Conservation (phyloP, 2,329 filamentous ascomycete genomes). For the Trichoderma lentiforme region DNA sequence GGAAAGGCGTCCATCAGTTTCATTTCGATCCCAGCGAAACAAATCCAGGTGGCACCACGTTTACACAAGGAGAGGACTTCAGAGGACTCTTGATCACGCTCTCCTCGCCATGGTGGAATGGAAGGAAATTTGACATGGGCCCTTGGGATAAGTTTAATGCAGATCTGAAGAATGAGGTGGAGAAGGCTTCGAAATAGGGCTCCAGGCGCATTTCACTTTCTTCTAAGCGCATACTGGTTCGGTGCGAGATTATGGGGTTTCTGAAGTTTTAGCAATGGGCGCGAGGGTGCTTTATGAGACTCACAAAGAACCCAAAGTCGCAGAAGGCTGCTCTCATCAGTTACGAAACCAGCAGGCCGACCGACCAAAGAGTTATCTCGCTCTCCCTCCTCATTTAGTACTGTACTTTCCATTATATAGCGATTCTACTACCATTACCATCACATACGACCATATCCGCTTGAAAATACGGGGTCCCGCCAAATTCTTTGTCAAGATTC, state of each 20-base stretch:
- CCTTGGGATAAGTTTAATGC: conserved; percentile 11
- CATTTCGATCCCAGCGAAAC: conserved; percentile 2
- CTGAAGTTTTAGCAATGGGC: too few species aligned
- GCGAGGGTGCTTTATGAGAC: too few species aligned
- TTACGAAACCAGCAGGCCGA: too few species aligned
- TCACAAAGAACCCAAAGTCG: neutral
- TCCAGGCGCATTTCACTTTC: neutral
- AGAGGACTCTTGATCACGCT: conserved; percentile 5
- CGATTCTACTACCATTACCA: too few species aligned
- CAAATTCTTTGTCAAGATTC: too few species aligned
- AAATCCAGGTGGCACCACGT: conserved; percentile 1
- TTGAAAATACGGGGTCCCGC: too few species aligned
- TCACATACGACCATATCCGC: too few species aligned
- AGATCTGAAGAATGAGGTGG: conserved; percentile 6
- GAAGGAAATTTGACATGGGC: neutral
- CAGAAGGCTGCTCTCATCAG: neutral
- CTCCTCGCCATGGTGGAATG: conserved; percentile 9
- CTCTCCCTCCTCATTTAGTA: too few species aligned
- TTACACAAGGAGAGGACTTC: conserved; percentile 6
- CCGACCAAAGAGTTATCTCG: too few species aligned
- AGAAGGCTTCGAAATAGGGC: neutral
- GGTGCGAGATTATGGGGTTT: too few species aligned
- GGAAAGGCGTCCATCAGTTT: conserved; percentile 7
- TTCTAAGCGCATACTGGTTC: too few species aligned
- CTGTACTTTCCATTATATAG: too few species aligned